Percentiles rank a stretch among this genome's conserved stretches.
phyloP scores from a whole-genome alignment of 2,329 filamentous ascomycete genomes.

The Aspergillus sp. region DNA sequence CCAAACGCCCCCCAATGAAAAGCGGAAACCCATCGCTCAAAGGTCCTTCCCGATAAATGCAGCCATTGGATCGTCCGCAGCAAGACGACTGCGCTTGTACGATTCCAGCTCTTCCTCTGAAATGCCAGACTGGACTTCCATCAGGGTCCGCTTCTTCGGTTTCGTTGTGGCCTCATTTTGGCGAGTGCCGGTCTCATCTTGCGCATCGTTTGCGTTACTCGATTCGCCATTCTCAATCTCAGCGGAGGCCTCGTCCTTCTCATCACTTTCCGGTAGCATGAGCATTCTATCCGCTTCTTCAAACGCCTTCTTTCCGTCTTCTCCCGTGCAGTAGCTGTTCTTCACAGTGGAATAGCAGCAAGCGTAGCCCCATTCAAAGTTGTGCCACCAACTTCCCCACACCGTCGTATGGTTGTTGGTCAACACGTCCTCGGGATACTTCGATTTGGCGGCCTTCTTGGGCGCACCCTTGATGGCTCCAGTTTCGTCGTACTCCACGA shows the following conservation, averaged over 20 bases:
- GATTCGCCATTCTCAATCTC: background rate
- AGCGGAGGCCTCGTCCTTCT: background rate
- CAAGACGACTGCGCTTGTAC: constrained; percentile 73
- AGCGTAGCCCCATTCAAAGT: constrained; percentile 92
- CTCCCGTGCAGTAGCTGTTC: constrained; percentile 96
- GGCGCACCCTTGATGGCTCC: constrained; percentile 87
- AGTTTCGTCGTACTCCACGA: constrained; percentile 90
- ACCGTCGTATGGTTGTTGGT: constrained; percentile 89
- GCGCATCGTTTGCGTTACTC: constrained; percentile 14
- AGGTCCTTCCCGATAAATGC: constrained; percentile 69
- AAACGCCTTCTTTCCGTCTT: constrained; percentile 78
- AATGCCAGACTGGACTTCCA: constrained; percentile 75
- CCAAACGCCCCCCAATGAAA: constrained; percentile 12
- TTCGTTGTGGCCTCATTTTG: constrained; percentile 31
- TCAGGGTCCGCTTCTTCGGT: constrained; percentile 70
- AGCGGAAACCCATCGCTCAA: background rate
- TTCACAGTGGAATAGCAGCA: constrained; percentile 93
- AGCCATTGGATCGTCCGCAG: constrained; percentile 83
- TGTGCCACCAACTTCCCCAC: constrained; percentile 97
- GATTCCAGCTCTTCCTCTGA: constrained; percentile 83
- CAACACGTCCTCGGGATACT: constrained; percentile 84
- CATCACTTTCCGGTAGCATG: constrained; percentile 37
- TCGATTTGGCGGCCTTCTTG: constrained; percentile 75
- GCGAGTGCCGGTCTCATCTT: constrained; percentile 10
- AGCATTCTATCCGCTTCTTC: constrained; percentile 69